Conservation (phyloP, 2,329 filamentous ascomycete genomes). For the Peltaster fructicola region DNA sequence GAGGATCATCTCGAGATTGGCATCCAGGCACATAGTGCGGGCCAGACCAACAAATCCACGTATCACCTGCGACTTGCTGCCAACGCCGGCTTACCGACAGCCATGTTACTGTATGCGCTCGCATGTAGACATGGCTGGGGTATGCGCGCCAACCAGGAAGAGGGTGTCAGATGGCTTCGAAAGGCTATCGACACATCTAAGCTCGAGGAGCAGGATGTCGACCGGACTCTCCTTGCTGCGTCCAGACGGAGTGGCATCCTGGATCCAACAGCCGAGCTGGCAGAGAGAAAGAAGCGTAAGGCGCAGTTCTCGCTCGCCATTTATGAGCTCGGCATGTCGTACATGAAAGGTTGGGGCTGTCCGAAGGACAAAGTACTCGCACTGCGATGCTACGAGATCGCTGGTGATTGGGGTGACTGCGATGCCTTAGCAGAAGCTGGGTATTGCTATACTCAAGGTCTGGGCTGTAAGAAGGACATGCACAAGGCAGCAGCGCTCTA, state of each 20-base stretch:
- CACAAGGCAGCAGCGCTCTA: slow-evolving; percentile 90
- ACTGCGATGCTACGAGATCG: slow-evolving; percentile 88
- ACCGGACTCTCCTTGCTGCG: slow-evolving; percentile 7
- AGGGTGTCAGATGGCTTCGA: slow-evolving; percentile 81
- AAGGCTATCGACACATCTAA: slow-evolving; percentile 68
- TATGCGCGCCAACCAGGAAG: slow-evolving; percentile 77
- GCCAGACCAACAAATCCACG: slow-evolving; percentile 79
- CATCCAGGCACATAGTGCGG: slow-evolving; percentile 75
- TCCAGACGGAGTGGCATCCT: slow-evolving; percentile 33
- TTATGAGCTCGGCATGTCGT: slow-evolving; percentile 89
- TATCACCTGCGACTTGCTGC: slow-evolving; percentile 89
- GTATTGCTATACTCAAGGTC: slow-evolving; percentile 85
- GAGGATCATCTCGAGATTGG: slow-evolving; percentile 85
- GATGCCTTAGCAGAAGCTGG: slow-evolving; percentile 89
- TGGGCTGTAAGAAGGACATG: slow-evolving; percentile 89
- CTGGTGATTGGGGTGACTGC: slow-evolving; percentile 84
- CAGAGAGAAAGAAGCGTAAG: slow-evolving; percentile 65
- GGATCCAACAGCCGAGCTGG: slow-evolving; percentile 37
- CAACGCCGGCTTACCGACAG: slow-evolving; percentile 68
- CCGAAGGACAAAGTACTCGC: slow-evolving; percentile 79
- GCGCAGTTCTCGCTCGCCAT: slow-evolving; percentile 91
- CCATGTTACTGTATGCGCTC: slow-evolving; percentile 88
- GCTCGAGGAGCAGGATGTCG: slow-evolving; percentile 5
- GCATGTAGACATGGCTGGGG: slow-evolving; percentile 96
- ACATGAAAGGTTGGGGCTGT: slow-evolving; percentile 97